phyloP scores from a whole-genome alignment of 805 yeast genomes.

The Priceomyces castillae region DNA sequence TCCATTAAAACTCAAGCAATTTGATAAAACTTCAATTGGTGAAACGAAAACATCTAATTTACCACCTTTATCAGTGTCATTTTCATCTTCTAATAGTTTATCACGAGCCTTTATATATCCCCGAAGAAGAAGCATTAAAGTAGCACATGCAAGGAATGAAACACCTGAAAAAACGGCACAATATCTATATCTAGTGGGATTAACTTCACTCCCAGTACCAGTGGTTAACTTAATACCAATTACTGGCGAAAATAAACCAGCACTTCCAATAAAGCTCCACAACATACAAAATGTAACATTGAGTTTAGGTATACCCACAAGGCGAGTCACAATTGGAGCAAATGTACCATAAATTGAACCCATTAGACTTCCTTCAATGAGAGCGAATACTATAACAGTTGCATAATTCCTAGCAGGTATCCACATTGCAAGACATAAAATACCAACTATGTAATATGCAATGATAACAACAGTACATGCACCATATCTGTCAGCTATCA shows the following conservation, averaged over 20 bases:
- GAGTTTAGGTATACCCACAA: constrained; percentile 53
- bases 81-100: constrained; percentile 9
- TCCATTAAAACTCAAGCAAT: constrained; percentile 24
- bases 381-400: constrained; percentile 50
- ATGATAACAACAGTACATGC: constrained; percentile 42
- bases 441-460: constrained; percentile 24
- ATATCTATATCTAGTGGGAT: constrained; percentile 48
- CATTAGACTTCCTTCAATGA: constrained; percentile 56
- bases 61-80: constrained; percentile 15
- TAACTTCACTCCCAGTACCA: constrained; percentile 20
- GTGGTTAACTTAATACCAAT: constrained; percentile 53
- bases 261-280: constrained; percentile 51
- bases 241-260: constrained; percentile 57
- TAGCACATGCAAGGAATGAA: constrained; percentile 48
- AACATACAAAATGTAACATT: constrained; percentile 49
- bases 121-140: constrained; percentile 43
- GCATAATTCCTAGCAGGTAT: constrained; percentile 55
- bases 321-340: constrained; percentile 49
- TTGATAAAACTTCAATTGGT: constrained; percentile 11
- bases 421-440: constrained; percentile 37
- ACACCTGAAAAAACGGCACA: constrained; percentile 61
- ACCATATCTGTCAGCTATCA: constrained; percentile 50
- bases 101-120: constrained; percentile 58
- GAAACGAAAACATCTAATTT: constrained; percentile 11
- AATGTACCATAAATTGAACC: constrained; percentile 59